Percentiles rank a stretch among this genome's conserved stretches.
Evolutionary conservation across 2,329 filamentous ascomycete species (phyloP).

Genomic region (Sarocladium kiliense): DNA sequence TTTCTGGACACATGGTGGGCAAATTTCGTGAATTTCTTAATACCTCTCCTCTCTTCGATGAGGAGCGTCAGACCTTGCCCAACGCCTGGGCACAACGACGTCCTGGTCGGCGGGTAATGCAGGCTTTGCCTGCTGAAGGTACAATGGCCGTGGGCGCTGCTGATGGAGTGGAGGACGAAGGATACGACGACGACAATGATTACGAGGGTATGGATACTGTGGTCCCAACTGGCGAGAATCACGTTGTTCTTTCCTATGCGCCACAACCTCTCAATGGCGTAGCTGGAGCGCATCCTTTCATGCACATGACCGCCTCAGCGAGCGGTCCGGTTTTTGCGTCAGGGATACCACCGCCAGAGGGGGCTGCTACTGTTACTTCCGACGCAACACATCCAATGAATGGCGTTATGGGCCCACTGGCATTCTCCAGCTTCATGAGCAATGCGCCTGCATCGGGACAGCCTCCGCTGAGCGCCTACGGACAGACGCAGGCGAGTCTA

Average conservation of each 20-base stretch:
- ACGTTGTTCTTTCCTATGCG: neutral
- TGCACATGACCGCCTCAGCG: neutral
- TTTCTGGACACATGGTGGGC: constrained; percentile 80
- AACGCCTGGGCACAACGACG: constrained; percentile 3
- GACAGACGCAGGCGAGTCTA: constrained; percentile 17
- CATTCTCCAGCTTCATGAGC: constrained; percentile 20
- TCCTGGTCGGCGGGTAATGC: neutral
- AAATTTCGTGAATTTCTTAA: constrained; percentile 77
- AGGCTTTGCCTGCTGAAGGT: neutral
- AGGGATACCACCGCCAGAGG: neutral
- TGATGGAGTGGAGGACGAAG: constrained; percentile 36
- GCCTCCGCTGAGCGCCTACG: constrained; percentile 16
- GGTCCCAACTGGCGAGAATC: neutral
- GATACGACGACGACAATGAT: constrained; percentile 39
- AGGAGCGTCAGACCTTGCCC: constrained; percentile 30
- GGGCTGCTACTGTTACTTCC: neutral
- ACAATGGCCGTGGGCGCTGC: constrained; percentile 18
- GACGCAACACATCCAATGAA: neutral
- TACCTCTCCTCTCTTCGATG: constrained; percentile 40
- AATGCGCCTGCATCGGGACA: constrained; percentile 18
- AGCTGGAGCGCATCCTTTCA: neutral
- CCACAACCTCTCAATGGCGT: neutral
- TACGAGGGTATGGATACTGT: constrained; percentile 34
- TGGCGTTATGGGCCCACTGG: neutral
- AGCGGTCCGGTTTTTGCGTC: neutral